Percentiles rank a stretch among this genome's conserved stretches.
Evolutionary conservation across 805 yeast species (phyloP).

Genomic region (Cyberlindnera samutprakarnensis): DNA sequence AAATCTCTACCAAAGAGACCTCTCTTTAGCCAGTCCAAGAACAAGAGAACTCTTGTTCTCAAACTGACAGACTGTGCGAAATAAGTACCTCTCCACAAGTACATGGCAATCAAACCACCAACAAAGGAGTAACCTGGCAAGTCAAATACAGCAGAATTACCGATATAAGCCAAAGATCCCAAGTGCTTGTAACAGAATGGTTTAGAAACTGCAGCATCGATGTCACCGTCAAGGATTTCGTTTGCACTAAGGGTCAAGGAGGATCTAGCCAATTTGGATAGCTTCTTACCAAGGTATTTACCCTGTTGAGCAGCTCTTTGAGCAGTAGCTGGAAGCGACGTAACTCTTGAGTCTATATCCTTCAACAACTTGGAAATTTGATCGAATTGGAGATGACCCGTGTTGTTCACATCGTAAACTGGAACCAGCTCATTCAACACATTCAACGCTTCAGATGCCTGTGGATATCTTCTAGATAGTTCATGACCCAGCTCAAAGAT

Average conservation of each 20-base stretch:
- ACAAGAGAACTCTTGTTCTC: slow-evolving; percentile 54
- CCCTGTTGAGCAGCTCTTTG: slow-evolving; percentile 73
- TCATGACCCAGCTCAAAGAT: slow-evolving; percentile 39
- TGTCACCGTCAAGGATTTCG: slow-evolving; percentile 43
- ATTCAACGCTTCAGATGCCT: slow-evolving; percentile 47
- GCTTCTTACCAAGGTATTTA: slow-evolving; percentile 52
- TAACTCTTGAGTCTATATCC: slow-evolving; percentile 53
- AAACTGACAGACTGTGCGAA: slow-evolving; percentile 61
- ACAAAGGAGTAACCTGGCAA: slow-evolving; percentile 52
- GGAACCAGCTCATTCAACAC: slow-evolving; percentile 44
- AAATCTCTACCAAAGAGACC: slow-evolving; percentile 48
- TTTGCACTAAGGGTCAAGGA: slow-evolving; percentile 35
- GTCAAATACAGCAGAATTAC: slow-evolving; percentile 67
- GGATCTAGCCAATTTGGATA: slow-evolving; percentile 43
- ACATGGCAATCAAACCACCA: slow-evolving; percentile 66
- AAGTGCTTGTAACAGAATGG: slow-evolving; percentile 59
- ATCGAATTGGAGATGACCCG: slow-evolving; percentile 45
- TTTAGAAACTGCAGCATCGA: slow-evolving; percentile 45
- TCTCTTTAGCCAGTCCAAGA: slow-evolving; percentile 65
- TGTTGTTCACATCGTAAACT: slow-evolving; percentile 38
- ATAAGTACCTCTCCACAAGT: slow-evolving; percentile 65
- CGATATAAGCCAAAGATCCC: slow-evolving; percentile 62
- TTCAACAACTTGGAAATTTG: slow-evolving; percentile 43
- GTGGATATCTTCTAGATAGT: slow-evolving; percentile 46
- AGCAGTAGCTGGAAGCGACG: slow-evolving; percentile 68